Conservation (phyloP, 148 eudicot species). For the Persicaria maculosa region DNA sequence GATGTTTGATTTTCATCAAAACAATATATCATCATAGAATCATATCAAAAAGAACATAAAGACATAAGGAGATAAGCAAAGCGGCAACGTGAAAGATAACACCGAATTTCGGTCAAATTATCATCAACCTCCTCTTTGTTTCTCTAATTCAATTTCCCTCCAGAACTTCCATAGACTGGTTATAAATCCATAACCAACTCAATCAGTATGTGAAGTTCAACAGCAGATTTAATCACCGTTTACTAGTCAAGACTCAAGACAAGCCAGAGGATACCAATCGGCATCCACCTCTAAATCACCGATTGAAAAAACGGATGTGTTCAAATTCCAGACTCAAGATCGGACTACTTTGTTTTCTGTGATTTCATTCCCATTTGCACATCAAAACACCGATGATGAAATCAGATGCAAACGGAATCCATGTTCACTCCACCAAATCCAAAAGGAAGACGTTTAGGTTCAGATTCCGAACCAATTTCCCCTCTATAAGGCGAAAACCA, state of each 20-base stretch:
- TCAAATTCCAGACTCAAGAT: constrained; percentile 1
- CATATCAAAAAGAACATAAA: background rate
- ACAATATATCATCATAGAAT: background rate
- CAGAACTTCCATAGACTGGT: no score
- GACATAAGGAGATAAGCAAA: no score
- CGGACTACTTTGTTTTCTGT: background rate
- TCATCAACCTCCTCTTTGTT: no score
- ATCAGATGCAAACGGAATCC: background rate
- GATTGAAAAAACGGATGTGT: background rate
- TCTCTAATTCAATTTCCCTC: no score
- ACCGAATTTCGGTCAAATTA: no score
- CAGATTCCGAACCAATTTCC: background rate
- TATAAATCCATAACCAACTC: no score
- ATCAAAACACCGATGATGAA: background rate
- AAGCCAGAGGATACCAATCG: background rate
- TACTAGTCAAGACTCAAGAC: background rate
- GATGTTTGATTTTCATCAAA: constrained; percentile 6
- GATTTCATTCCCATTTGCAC: background rate
- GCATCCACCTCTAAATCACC: constrained; percentile 1
- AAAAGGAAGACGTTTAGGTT: background rate
- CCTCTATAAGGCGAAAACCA: background rate
- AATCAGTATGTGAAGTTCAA: background rate
- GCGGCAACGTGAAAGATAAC: no score
- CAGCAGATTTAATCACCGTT: background rate
- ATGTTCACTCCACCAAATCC: background rate